Base-by-base conservation (phyloP, 257 asterid species). In the Capsicum baccatum region DNA sequence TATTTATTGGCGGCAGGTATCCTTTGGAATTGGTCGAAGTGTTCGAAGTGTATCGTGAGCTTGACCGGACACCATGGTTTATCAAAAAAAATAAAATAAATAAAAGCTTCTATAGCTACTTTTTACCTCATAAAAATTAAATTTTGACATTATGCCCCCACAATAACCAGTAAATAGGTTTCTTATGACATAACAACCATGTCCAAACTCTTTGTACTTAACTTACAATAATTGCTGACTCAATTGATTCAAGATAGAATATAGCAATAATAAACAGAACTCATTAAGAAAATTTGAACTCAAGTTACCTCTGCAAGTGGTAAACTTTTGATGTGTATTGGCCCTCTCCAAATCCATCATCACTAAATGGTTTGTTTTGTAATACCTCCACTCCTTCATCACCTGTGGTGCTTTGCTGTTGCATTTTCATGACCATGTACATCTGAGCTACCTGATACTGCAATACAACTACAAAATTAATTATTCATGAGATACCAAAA, bases 391-490 rank as follows among this genome's bases (percentile, higher is more conserved):
- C 99, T 84, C 99, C 99, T 88, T 95, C 98, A 19, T 87, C 59
- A n/a, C 94, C 94, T 26, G 86, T 83, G 66, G 97, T 93, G 92
- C 81, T 94, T 90, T 95, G 87, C 80, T 93, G 97, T 91, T 93
- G 97, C 99, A 95, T 93, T 91, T 92, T 94, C 97, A 94, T 93
- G 39, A 93, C 92, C 92, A 90, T 90, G 83, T 93, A 94, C 99
- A 93, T 94, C 86, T 93, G 99, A 14, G 97, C 99, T 86, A 91
- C 86, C 91, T 94, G 97, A 89, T 90, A 94, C 98, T 94, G 94
- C 93, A 87, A 78, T 47, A 9, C 57, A 26, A 74, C 21, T 19
- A 74, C 80, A 48, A 74, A 74, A 74, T 48, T n/a, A 60, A 80
- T 39, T n/a, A 58, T 42, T 3, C 56, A 57, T 15, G 15, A 57